Evolutionary conservation across 2,329 filamentous ascomycete species (phyloP), one percentile per base, ranked within the genome.

Genomic region (Calonectria ilicicola): DNA sequence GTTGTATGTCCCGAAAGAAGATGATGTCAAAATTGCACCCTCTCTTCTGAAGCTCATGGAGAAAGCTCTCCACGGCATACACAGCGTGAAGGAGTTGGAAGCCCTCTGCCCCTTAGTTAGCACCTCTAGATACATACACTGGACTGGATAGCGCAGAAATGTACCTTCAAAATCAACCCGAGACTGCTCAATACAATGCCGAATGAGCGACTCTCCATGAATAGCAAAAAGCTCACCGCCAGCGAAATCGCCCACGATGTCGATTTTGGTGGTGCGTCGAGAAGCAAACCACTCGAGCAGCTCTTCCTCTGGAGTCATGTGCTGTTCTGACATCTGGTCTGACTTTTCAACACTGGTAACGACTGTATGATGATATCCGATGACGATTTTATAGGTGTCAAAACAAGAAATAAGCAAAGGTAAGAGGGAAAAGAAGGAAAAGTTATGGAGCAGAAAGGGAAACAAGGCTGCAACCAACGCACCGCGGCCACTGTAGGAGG

Each of bases 181-280:
- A 14, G 88, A 84, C 75, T 93, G 87, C n/a, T 85, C 83, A 60
- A 95, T 89, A 77, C 89, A 92, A 70, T 93, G 84, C 8, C 91
- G 84, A 14, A 95, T 84, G n/a, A 95, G 82, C 0, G 93, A 93
- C 78, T 96, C 93, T 35, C 93, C 93, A 75, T 95, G 92, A 35
- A 95, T 88, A 26, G 93, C 85, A 80, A 95, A 95, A 14, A 93
- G 86, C 79, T 95, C 93, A 72, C 90, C 91, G 26, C 94, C 93
- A 4, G 92, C 93, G 82, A 94, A 95, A 80, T 95, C 94, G 47
- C 93, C 93, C 5, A 95, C 90, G 2, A 95, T 88, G 76, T 94
- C 92, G 32, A 94, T 87, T 12, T 69, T 75, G 51, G 73, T 65
- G 7, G 67, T 69, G 7, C 19, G 60, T 27, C 49, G 65, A 14